Evolutionary conservation across 139 green algal genomes (phyloP), one percentile per base, ranked within the genome.

Genomic region (Helicosporidium sp.): DNA sequence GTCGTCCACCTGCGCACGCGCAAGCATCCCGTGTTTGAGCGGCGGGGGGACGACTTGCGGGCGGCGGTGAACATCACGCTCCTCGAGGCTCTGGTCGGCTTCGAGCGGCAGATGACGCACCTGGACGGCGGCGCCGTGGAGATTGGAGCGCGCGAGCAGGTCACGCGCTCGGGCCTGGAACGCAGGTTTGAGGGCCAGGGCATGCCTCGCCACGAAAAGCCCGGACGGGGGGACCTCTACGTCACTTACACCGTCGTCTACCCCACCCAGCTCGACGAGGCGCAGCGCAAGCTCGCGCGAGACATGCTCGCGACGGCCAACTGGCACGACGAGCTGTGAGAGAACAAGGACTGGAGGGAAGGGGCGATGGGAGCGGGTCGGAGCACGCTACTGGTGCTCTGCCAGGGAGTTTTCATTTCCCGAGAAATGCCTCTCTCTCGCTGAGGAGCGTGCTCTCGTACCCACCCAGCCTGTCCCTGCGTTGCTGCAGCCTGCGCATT

Each of bases 71-170:
- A 67, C 25, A 91, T 95, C 49, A 69, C 65, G 7, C 66, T 96
- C 19, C 57, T 85, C 23, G 81, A 95, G 47, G 82, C 83, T n/a
- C 61, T 94, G 5, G 56, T 75, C 15, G 85, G 85, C 19, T 95
- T 95, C 57, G 54, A 45, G 15, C 48, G 62, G 3, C 58, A 79
- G 65, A 60, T 99, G 17, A 60, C 73, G 52, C 90, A 99, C 55
- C 53, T 97, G 20, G 90, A 99, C 41, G 90, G 87, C 4, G 82
- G 91, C 53, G 73, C 74, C 29, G 71, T 92, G 8, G 27, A 24
- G 7, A 29, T 78, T 34, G 41, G 50, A n/a, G n/a, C n/a, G 17
- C 23, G 46, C 2, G 23, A n/a, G 6, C 62, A 57, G 13, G 65
- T 85, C 15, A 80, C 68, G 1, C 62, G 51, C 5, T 72, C 72